Evolutionary conservation across 208 protist genomes (phyloP).

Genomic region (Trypanosoma caninum): DNA sequence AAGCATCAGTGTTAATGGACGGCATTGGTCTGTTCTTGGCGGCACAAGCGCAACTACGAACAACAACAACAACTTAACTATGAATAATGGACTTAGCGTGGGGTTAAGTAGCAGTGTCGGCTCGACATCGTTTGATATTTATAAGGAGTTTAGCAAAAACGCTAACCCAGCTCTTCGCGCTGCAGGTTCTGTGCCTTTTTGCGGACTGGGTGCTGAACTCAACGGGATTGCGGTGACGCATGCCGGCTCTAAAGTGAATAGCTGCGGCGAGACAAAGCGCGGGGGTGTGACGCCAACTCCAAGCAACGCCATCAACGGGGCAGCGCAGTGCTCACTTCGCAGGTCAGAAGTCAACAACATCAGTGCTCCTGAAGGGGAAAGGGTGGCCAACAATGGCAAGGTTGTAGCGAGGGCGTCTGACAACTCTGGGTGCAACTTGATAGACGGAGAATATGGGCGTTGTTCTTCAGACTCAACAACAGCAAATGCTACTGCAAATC

Average conservation of each 20-base stretch:
- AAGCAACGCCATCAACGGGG: no score
- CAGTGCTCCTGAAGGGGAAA: not conserved
- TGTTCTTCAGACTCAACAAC: slow-evolving; percentile 10
- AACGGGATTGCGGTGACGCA: not conserved
- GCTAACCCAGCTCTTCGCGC: slow-evolving; percentile 9
- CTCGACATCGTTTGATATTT: slow-evolving; percentile 19
- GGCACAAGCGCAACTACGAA: not conserved
- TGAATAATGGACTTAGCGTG: slow-evolving; percentile 1
- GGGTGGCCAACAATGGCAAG: not conserved
- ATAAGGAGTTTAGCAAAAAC: slow-evolving; percentile 29
- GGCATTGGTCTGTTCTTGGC: slow-evolving; percentile 53
- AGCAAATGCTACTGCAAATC: slow-evolving; percentile 9
- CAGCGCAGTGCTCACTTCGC: no score
- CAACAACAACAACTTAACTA: not conserved
- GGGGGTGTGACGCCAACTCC: no score
- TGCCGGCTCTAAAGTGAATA: not conserved
- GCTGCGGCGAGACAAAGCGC: not conserved
- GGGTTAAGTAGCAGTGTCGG: slow-evolving; percentile 14
- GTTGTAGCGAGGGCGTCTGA: not conserved
- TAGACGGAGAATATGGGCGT: slow-evolving; percentile 2
- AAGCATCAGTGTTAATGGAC: slow-evolving; percentile 64
- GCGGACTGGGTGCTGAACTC: not conserved
- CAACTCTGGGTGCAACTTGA: not conserved
- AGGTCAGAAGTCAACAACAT: no score
- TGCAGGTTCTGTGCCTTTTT: not conserved